Evolutionary conservation across 1,284 basidiomycete species (phyloP), one percentile per base, ranked within the genome.

Genomic region (Laetiporus sulphureus): DNA sequence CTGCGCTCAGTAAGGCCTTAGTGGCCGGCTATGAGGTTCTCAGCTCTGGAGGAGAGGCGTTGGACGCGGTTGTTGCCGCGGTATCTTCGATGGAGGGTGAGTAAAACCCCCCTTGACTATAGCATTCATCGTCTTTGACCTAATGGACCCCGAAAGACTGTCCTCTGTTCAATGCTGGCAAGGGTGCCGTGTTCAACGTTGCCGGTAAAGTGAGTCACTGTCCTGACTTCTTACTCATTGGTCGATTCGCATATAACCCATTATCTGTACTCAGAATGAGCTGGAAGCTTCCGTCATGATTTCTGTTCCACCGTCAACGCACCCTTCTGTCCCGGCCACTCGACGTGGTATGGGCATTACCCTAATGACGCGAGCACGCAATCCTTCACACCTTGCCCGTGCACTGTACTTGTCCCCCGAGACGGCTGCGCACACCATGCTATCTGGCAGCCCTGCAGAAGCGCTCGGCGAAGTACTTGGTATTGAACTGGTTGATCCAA

Each of bases 51-150:
- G 84, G 85, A 0, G 82, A 87, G 53, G 87, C 88, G 3, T 78
- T 91, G 69, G 85, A 91, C 55, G 87, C 88, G n/a, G 77, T 72
- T 2, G 79, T 83, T 2, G 80, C 83, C 5, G 85, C 88, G 0
- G 88, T 89, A 5, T 67, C 72, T 0, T 63, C 69, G 7, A 68
- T 91, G 71, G 88, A 91, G 73, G 79, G 85, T 79, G 38, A n/a
- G 63, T n/a, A n/a, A n/a, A n/a, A n/a, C n/a, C n/a, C n/a, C 40
- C 11, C 5, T 15, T 32, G 21, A 22, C 22, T 21, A 5, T 5
- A 29, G 18, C 32, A 34, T 22, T 6, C 19, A 27, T 33, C 10
- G 21, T 30, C 5, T 25, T 22, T 33, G 21, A 22, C 13, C 24
- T 19, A 31, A 31, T 30, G 16, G 22, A 34, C 2, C 21, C 18